A percentile compares a stretch with the other conserved stretches of the same genome.
Conservation (phyloP, 371 early-diverging fungal genomes). For the Mucor piriformis region DNA sequence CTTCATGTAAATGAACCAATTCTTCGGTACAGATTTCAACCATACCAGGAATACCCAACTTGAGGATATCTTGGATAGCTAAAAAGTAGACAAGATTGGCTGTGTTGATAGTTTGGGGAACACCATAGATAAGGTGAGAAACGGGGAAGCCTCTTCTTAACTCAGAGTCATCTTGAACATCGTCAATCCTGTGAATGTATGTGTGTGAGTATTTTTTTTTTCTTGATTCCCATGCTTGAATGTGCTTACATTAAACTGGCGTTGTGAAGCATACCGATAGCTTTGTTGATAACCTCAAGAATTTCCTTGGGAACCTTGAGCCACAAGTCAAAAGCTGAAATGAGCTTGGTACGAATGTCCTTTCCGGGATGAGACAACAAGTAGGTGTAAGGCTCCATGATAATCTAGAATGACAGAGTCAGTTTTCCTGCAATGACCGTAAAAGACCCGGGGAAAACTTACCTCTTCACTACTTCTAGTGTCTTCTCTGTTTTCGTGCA, state of each 20-base stretch:
- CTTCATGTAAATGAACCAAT: conserved; percentile 86
- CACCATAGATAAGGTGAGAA: conserved; percentile 94
- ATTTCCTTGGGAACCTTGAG: conserved; percentile 72
- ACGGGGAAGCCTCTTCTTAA: conserved; percentile 92
- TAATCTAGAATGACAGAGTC: conserved; percentile 36
- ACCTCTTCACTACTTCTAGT: conserved; percentile 10
- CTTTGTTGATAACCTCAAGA: conserved; percentile 72
- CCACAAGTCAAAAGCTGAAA: conserved; percentile 90
- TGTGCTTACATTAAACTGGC: conserved; percentile 82
- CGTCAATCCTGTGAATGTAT: conserved; percentile 41
- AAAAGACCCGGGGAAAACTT: neutral
- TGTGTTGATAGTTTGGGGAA: conserved; percentile 90
- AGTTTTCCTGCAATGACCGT: neutral
- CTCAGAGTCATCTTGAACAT: conserved; percentile 92
- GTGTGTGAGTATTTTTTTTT: neutral
- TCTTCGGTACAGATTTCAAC: conserved; percentile 90
- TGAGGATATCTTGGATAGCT: conserved; percentile 78
- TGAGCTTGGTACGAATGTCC: conserved; percentile 85
- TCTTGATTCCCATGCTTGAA: neutral
- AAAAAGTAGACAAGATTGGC: conserved; percentile 96
- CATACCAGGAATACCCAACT: conserved; percentile 68
- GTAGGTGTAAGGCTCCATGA: conserved; percentile 85
- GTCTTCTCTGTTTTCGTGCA: conserved; percentile 3
- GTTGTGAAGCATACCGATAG: conserved; percentile 93
- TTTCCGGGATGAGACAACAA: conserved; percentile 85